Base-by-base conservation (phyloP, 305 asterid species). In the Fraxinus velutina region DNA sequence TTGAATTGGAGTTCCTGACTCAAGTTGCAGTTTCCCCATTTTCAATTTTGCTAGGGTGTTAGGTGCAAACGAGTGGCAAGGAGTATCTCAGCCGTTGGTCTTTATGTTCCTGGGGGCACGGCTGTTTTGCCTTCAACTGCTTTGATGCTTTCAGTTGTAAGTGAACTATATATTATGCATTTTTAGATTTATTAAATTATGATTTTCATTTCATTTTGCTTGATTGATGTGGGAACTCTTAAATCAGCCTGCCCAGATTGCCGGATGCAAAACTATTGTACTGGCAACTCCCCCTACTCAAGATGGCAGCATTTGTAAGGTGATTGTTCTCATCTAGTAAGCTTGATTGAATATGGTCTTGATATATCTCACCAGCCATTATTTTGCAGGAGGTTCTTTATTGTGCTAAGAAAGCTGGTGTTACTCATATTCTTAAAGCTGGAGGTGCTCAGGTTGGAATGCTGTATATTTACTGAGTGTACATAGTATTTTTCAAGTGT, bases 91-190 rank as follows among this genome's bases (percentile, higher is more conserved):
- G 88, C 98, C 78, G 99, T 96, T 10, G 99, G 99, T 84, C 99
- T 96, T 84, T 96, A 93, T 78, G 99, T 96, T 86, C 99, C 99
- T 76, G 99, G 99, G 76, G 99, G 99, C 81, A 96, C 98, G 84
- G 99, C 99, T 80, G 97, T 96, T 79, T 90, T 96, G 85, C 99
- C 99, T 84, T 96, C 99, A 78, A 96, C 99, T 66, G 98, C 98
- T 79, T 85, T 96, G 87, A 96, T 96, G 99, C 99, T 96, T 86
- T 84, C 99, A 89, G 92, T 96, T 87, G 98, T 96, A 96, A 62
- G 87, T 87, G 88, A 84, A 72, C 81, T 78, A 55, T 19, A 3
- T 76, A 78, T 47, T 27, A 42, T 84, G 8, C 57, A 77, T 77
- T 52, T 79, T 36, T 33, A 22, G 71, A 39, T 78, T 77, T 78